Evolutionary conservation across 352 stramenopile genomes (phyloP), one percentile per base, ranked within the genome.

Genomic region (Phytophthora megakarya): DNA sequence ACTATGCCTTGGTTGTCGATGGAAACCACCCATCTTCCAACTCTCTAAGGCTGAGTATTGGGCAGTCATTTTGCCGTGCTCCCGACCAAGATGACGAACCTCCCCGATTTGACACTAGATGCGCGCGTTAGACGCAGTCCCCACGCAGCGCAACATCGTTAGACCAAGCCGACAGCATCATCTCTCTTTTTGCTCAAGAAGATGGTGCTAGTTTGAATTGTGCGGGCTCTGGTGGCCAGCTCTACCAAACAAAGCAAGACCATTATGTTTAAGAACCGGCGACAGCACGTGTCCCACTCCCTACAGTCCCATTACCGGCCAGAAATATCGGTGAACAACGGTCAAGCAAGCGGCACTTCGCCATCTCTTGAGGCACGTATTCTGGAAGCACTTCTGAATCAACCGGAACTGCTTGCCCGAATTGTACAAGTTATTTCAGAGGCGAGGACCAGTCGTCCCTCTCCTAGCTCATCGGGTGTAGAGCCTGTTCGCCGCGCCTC

Each of bases 1-100:
- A 58, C 32, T 65, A 58, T 13, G 46, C 57, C 10, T 59, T 65
- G 19, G 47, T 48, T 5, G 47, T 46, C 7, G 39, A 46, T 28
- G 19, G 7, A 4, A 28, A 46, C 39, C 39, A 46, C 15, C 39
- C 39, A 9, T n/a, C 18, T 16, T 19, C 39, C 3, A 25, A n/a
- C 16, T n/a, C 39, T n/a, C 19, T 46, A 4, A 5, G 39, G 16
- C 18, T 46, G 11, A 13, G 18, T 16, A 19, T 46, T n/a, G 28
- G n/a, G 19, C 19, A 28, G 12, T 53, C 28, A 5, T 53, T 53
- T 6, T 53, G 46, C 23, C 46, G 5, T 12, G 30, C 4, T 10
- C 28, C 46, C 8, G n/a, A 6, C n/a, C 30, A 53, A 3, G 9
- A 32, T 11, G n/a, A 53, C 7, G 28, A 21, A 53, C 28, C 19